Percentiles rank a stretch among this genome's conserved stretches.
Evolutionary conservation across 768 basidiomycete genomes (phyloP).

Genomic region (Kwoniella heveanensis): DNA sequence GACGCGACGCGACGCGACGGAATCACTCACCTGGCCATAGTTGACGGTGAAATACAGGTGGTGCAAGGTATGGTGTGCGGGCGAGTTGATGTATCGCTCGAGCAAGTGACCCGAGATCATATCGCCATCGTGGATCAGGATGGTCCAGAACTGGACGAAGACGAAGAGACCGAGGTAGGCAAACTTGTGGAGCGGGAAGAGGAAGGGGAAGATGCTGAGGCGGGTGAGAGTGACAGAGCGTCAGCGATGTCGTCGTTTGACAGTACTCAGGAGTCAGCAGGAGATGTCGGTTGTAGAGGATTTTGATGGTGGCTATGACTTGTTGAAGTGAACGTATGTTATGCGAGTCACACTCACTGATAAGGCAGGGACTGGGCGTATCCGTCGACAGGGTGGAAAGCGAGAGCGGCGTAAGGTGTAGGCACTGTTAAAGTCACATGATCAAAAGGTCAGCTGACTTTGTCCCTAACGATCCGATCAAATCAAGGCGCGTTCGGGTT

Average conservation of each 20-base stretch:
- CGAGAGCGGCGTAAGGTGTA: slow-evolving; percentile 94
- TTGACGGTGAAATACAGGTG: slow-evolving; percentile 97
- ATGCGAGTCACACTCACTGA: no score
- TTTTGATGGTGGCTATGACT: no score
- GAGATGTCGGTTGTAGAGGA: no score
- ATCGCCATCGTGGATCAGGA: slow-evolving; percentile 97
- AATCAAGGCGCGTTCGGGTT: background rate
- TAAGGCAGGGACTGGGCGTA: slow-evolving; percentile 93
- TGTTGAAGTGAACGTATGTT: no score
- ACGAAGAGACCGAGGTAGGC: slow-evolving; percentile 85
- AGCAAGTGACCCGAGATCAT: slow-evolving; percentile 91
- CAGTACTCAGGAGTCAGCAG: no score
- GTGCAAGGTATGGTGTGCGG: slow-evolving; percentile 95
- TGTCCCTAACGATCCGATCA: no score
- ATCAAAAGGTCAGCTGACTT: slow-evolving; percentile 4
- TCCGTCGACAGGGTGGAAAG: slow-evolving; percentile 95
- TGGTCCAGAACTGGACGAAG: slow-evolving; percentile 90
- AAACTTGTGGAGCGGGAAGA: slow-evolving; percentile 86
- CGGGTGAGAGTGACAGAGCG: background rate
- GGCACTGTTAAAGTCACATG: slow-evolving; percentile 65
- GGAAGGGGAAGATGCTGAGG: slow-evolving; percentile 68
- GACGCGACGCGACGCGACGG: background rate
- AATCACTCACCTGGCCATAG: slow-evolving; percentile 70
- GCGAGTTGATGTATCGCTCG: slow-evolving; percentile 92
- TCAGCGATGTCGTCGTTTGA: slow-evolving; percentile 1